Base-by-base conservation (phyloP, 352 stramenopile species). In the Globisporangium nodosum region DNA sequence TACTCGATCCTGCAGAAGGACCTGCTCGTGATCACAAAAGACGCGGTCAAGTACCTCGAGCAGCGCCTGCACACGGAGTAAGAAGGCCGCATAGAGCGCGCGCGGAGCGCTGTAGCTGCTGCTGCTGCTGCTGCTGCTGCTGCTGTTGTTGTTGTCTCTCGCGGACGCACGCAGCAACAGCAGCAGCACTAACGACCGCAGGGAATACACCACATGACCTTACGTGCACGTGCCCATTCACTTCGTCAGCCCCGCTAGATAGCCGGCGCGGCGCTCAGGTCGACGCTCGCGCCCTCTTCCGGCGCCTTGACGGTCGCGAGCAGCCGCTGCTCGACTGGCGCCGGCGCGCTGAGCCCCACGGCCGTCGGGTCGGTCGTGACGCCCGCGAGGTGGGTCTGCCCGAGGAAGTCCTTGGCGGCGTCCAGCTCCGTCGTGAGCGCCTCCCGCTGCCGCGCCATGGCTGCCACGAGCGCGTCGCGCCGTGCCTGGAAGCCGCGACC, bases 1-100 rank as follows among this genome's bases (percentile, higher is more conserved):
- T 95, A 95, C 77, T 91, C 85, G 67, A 93, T 95, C 70, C 58
- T 95, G 68, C 80, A 95, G 64, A 92, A 92, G 74, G 85, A 95
- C 62, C 59, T 95, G 64, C 69, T 95, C 46, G 78, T 95, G 60
- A 78, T 93, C 66, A 92, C 85, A 33, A 83, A 83, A 56, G 85
- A 92, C 59, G 80, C 85, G 31, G 81, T 89, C 69, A 93, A 92
- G 80, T 94, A 94, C 70, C 74, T 94, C 45, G 85, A 94, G 67
- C 75, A 92, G 49, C 81, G 85, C 66, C 75, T 94, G 63, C 81
- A 92, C 74, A 73, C 85, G 33, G 85, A 94, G 68, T 92, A 89
- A 53, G 53, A 89, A 56, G 53, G 27, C 3, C 16, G 49, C 49
- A 35, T 65, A 61, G 56, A 59, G 43, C 49, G 39, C 30, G 52